These are phyloP conservation scores for Kwoniella shivajii DNA, from an alignment of 1,284 basidiomycete species.

Conservation along the genomic window DNA sequence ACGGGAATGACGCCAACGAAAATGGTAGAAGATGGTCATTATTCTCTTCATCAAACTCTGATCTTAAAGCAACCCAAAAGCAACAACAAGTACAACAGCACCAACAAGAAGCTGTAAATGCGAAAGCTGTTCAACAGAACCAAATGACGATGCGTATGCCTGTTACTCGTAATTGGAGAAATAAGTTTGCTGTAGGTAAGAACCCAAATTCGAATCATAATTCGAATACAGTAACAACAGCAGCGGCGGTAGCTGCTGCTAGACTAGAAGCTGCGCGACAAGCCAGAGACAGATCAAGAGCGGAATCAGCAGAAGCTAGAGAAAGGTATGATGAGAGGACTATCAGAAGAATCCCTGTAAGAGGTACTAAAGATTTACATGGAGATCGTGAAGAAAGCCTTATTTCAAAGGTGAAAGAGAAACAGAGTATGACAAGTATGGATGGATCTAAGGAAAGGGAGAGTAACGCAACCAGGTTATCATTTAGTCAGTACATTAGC, in stretches of 20 bases:
- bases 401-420: too few species aligned
- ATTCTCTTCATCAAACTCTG: background rate
- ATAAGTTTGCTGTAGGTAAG: constrained; percentile 15
- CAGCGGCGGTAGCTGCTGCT: constrained; percentile 8
- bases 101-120: background rate
- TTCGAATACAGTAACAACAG: background rate
- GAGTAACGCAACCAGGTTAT: background rate
- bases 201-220: background rate
- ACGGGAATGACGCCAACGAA: background rate
- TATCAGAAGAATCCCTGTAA: constrained; percentile 9
- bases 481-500: background rate
- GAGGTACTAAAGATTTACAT: background rate
- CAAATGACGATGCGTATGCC: constrained; percentile 9
- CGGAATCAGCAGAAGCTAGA: background rate
- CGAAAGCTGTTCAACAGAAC: background rate
- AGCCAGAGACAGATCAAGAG: background rate
- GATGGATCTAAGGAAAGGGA: background rate
- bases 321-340: constrained; percentile 15
- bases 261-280: constrained; percentile 1
- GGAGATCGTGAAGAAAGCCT: background rate
- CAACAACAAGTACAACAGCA: background rate
- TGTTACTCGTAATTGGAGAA: constrained; percentile 10
- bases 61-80: background rate
- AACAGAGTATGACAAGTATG: background rate
- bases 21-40: constrained; percentile 12